Conservation (phyloP, 2,329 filamentous ascomycete genomes). For the Penicillium sp. region DNA sequence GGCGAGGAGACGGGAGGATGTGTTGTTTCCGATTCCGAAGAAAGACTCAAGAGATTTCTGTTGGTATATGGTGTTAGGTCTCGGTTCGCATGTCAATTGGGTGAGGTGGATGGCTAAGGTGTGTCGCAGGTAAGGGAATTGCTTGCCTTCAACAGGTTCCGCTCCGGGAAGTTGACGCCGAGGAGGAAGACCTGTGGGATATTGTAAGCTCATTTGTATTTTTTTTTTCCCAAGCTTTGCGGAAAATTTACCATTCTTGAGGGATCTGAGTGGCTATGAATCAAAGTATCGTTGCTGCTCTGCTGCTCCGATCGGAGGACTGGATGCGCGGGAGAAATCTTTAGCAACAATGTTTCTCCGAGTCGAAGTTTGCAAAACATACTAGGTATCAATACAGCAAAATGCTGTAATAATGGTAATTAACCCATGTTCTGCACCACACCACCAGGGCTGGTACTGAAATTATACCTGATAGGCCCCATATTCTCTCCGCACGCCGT, state of each 20-base stretch:
- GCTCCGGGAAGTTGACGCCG: slow-evolving; percentile 81
- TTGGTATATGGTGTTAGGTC: slow-evolving; percentile 8
- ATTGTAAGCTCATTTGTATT: background rate
- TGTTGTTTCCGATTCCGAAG: slow-evolving; percentile 75
- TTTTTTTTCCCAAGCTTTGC: fast-evolving
- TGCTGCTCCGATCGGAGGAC: background rate
- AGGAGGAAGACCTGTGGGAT: slow-evolving; percentile 75
- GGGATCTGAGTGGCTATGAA: background rate
- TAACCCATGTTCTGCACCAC: background rate
- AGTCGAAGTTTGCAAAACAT: background rate
- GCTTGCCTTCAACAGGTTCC: slow-evolving; percentile 76
- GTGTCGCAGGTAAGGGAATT: slow-evolving; percentile 2
- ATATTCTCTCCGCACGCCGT: slow-evolving; percentile 22
- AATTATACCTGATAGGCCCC: background rate
- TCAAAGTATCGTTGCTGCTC: background rate
- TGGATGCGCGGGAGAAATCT: slow-evolving; percentile 30
- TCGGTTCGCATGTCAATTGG: background rate
- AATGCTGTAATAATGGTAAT: slow-evolving; percentile 4
- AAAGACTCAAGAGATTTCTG: slow-evolving; percentile 69
- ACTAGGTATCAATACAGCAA: background rate
- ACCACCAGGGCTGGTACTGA: background rate
- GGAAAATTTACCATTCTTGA: background rate
- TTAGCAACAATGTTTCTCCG: slow-evolving; percentile 37
- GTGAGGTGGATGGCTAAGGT: background rate
- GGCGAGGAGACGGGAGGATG: slow-evolving; percentile 75